Base-by-base conservation (phyloP, 192 early-diverging fungal genomes). In the Glomus cerebriforme region DNA sequence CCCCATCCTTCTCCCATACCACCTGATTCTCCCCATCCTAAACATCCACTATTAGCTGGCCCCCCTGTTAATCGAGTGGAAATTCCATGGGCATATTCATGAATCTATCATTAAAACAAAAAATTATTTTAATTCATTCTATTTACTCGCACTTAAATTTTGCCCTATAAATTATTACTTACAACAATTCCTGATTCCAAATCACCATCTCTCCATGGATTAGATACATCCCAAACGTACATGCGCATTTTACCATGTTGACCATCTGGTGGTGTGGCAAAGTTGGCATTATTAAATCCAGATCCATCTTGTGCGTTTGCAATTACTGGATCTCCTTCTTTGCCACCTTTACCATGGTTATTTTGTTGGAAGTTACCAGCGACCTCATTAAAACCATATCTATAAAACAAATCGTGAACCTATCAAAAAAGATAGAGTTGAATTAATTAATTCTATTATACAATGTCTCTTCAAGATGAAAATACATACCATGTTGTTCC, bases 1-100 rank as follows among this genome's bases (percentile, higher is more conserved):
- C 96, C 96, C 95, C 96, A 98, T 13, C 97, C 97, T 86, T 98
- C 97, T 65, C 96, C 93, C 93, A 95, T 96, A 39, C 93, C 95
- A 72, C 95, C 96, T 43, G 93, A 83, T 86, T 96, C 95, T 59
- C 95, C 95, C 88, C 91, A 92, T 58, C 89, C 91, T 74, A 99
- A 87, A 76, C 97, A 99, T 64, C 92, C 92, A 43, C 90, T 88
- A 91, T 99, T 97, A 72, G 87, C 85, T 8, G 95, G 96, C 13
- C 97, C 97, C 73, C 97, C 97, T 1, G 96, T 97, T 77, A 99
- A 85, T 31, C 96, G 89, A 39, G 88, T 97, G 19, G 93, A 95
- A 67, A 99, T 93, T 65, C 97, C 97, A 79, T 99, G 97, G 13
- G 93, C 89, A 79, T 93, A 97, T 85, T 99, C 96, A 86, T 99